Conservation (phyloP, 2,329 filamentous ascomycete species). For the Ophiocordyceps camponoti-rufipedis region DNA sequence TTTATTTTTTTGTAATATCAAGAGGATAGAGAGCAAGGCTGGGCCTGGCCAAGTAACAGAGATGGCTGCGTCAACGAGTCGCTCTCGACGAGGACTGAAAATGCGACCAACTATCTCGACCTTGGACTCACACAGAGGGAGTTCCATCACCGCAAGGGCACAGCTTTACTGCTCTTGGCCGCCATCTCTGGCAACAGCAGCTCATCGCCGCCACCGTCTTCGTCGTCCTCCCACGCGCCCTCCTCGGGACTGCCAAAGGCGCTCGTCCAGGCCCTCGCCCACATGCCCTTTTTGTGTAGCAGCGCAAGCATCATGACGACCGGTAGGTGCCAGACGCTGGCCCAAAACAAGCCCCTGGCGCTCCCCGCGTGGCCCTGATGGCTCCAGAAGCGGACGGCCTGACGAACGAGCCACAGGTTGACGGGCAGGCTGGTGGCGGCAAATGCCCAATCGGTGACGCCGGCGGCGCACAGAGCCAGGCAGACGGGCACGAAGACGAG, state of each 20-base stretch:
- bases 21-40: not conserved
- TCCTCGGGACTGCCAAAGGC: conserved; percentile 40
- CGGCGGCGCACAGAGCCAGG: conserved; percentile 55
- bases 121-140: too few relatives aligned
- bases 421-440: conserved; percentile 62
- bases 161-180: conserved; percentile 6
- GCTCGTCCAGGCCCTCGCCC: conserved; percentile 62
- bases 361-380: conserved; percentile 61
- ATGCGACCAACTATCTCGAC: too few relatives aligned
- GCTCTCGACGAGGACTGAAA: not conserved
- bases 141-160: not conserved
- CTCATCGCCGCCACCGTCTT: conserved; percentile 35
- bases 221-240: conserved; percentile 38
- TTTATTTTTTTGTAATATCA: not conserved
- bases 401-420: conserved; percentile 69
- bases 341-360: conserved; percentile 83
- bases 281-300: conserved; percentile 84
- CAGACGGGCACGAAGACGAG: conserved; percentile 77
- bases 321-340: conserved; percentile 90
- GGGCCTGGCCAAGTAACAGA: not conserved
- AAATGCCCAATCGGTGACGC: conserved; percentile 76
- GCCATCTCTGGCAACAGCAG: conserved; percentile 22
- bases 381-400: conserved; percentile 69
- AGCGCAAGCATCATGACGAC: conserved; percentile 79
- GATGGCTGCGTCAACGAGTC: not conserved